Evolutionary conservation across 352 stramenopile species (phyloP), one percentile per base, ranked within the genome.

Genomic region (Plasmopara muralis): DNA sequence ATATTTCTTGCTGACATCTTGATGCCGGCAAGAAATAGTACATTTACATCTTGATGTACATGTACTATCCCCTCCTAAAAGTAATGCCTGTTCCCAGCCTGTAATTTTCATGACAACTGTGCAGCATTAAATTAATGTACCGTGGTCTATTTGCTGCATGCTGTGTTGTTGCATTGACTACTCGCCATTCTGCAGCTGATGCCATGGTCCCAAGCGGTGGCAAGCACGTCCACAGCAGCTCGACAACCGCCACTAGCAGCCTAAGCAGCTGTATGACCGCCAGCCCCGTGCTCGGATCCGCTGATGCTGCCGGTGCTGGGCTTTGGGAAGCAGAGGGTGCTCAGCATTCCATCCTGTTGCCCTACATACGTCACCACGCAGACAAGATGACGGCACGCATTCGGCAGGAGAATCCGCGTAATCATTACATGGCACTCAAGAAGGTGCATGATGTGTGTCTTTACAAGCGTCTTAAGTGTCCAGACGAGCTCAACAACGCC

Each of bases 381-480:
- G 64, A 79, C 16, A 34, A 50, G 25, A 71, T 72, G 66, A 65
- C 75, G 39, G 47, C 64, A 14, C 72, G 70, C 38, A 60, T 77
- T 28, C 55, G 66, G 14, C 53, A 47, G 13, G 72, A 87, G 46
- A 73, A 87, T 54, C 68, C 73, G 55, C 66, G 77, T 50, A 55
- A 43, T 25, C 62, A 71, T 46, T 87, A 83, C 67, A 53, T 71
- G 38, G 61, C 70, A 39, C 57, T 84, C 45, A 73, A 77, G 37
- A 68, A 85, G 46, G 66, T 82, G 49, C 65, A 77, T 45, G 74
- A 87, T 56, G 77, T 89, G 58, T 79, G 63, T 39, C 57, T 87
- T 7, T 89, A 87, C 65, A 79, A 78, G 44, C 72, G 68, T 12
- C 53, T 78, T 0, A 58, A 52, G 25, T 40, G 59, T 13, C 41